A percentile compares a stretch with the other conserved stretches of the same genome.
Evolutionary conservation across 805 yeast genomes (phyloP).

Genomic region (Saturnispora quitensis): DNA sequence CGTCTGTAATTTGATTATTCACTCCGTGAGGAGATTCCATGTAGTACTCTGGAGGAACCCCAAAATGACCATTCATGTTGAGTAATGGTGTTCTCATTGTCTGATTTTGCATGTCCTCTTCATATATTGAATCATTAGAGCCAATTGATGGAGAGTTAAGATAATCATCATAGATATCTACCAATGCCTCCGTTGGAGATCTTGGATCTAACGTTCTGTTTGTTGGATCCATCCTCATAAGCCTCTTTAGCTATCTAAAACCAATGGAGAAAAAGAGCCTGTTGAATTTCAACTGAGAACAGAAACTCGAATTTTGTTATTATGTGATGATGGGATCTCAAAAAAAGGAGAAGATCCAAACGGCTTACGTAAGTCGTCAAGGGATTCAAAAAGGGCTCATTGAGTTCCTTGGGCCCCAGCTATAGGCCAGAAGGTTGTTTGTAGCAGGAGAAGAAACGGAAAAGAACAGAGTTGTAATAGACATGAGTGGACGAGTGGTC

Average conservation of each 20-base stretch:
- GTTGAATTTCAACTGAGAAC: background rate
- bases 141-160: slow-evolving; percentile 11
- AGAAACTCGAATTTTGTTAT: background rate
- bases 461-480: background rate
- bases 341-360: background rate
- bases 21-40: background rate
- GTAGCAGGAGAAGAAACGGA: background rate
- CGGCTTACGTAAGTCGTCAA: background rate
- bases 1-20: background rate
- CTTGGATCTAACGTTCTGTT: slow-evolving; percentile 11
- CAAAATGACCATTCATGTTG: slow-evolving; percentile 8
- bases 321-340: background rate
- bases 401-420: background rate
- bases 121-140: slow-evolving; percentile 8
- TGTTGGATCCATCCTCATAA: background rate
- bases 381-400: background rate
- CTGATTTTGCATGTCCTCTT: slow-evolving; percentile 1
- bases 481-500: background rate
- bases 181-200: slow-evolving; percentile 8
- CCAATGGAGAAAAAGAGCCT: background rate
- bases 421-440: background rate
- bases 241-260: background rate
- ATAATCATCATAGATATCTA: slow-evolving; percentile 24
- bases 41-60: slow-evolving; percentile 7
- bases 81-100: slow-evolving; percentile 5